Evolutionary conservation across 352 stramenopile species (phyloP).

Genomic region (Elongisporangium prolatum): DNA sequence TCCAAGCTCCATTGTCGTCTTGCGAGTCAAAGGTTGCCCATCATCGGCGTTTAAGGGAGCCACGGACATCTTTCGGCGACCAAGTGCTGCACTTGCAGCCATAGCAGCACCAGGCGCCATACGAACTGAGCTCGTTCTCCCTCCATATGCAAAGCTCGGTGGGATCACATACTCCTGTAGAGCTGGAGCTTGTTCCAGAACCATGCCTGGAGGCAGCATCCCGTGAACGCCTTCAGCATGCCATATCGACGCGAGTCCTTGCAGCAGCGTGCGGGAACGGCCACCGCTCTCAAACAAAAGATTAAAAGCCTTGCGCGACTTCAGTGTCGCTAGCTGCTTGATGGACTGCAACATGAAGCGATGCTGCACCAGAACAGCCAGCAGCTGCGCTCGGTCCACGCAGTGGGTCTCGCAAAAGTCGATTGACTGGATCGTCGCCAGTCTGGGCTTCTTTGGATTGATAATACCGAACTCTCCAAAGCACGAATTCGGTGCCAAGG

Average conservation of each 20-base stretch:
- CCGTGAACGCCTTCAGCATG: conserved; percentile 44
- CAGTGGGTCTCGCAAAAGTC: conserved; percentile 81
- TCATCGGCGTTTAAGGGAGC: not conserved
- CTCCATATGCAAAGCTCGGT: not conserved
- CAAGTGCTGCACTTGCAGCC: not conserved
- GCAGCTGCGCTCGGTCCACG: conserved; percentile 41
- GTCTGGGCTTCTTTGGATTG: conserved; percentile 54
- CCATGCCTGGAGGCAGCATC: conserved; percentile 27
- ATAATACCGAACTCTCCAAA: conserved; percentile 83
- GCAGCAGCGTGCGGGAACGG: conserved; percentile 56
- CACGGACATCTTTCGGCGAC: not conserved
- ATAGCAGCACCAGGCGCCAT: not conserved
- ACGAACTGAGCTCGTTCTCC: not conserved
- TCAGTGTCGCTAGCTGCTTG: conserved; percentile 38
- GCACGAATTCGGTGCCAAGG: conserved; percentile 63
- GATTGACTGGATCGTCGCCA: conserved; percentile 72
- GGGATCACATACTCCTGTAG: conserved; percentile 36
- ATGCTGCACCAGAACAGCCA: conserved; percentile 42
- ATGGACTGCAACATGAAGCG: conserved; percentile 61
- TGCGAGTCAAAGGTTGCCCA: not conserved
- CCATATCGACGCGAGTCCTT: conserved; percentile 62
- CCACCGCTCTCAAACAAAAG: conserved; percentile 49
- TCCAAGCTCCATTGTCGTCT: not conserved
- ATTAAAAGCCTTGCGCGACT: conserved; percentile 50
- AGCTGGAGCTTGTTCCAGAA: conserved; percentile 26